A percentile compares a stretch with the other conserved stretches of the same genome.
These are phyloP conservation scores for Magnolia changhungtana DNA, from an alignment of 164 flowering plant species.

Conservation along the genomic window DNA sequence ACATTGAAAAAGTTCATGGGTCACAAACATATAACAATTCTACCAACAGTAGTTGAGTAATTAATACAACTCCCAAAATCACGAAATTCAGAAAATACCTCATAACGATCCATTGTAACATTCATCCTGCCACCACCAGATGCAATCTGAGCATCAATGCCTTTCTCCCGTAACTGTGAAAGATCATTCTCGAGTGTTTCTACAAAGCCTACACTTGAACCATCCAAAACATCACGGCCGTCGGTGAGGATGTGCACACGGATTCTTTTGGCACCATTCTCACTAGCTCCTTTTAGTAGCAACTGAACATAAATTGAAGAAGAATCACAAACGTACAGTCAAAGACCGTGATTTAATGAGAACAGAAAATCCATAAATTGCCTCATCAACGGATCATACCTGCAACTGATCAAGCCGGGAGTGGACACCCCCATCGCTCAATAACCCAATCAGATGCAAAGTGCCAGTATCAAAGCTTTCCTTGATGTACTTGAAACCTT, in stretches of 20 bases:
- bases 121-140: slow-evolving; percentile 99
- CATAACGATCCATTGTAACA: slow-evolving; percentile 98
- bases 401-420: slow-evolving; percentile 90
- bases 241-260: slow-evolving; percentile 92
- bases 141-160: slow-evolving; percentile 88
- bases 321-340: not conserved
- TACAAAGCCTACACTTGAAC: slow-evolving; percentile 85
- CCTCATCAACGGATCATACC: slow-evolving; percentile 31
- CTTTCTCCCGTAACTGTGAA: slow-evolving; percentile 60
- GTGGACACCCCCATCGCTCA: slow-evolving; percentile 99
- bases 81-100: slow-evolving; percentile 39
- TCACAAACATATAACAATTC: no score
- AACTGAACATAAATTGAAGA: slow-evolving; percentile 42
- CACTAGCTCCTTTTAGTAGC: slow-evolving; percentile 77
- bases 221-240: slow-evolving; percentile 97
- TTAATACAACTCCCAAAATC: not conserved
- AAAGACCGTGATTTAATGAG: not conserved
- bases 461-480: slow-evolving; percentile 65
- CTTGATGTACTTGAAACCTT: slow-evolving; percentile 85
- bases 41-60: no score
- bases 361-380: not conserved
- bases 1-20: not conserved
- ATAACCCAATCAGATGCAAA: slow-evolving; percentile 86
- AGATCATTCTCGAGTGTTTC: slow-evolving; percentile 89
- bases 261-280: slow-evolving; percentile 88